Evolutionary conservation across 257 asterid species (phyloP).

Genomic region (Ligustrum vulgare): DNA sequence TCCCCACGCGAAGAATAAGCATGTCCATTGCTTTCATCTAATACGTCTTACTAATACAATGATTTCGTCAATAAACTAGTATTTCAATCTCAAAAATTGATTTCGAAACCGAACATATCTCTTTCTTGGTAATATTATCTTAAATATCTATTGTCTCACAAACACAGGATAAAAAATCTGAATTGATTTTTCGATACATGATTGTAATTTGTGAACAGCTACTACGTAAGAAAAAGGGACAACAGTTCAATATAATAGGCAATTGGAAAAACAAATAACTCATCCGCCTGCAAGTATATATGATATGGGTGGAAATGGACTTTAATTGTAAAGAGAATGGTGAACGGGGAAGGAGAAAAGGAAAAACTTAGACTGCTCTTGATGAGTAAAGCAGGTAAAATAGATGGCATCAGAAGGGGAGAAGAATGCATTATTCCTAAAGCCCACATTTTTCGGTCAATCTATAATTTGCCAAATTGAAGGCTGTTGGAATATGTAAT

Average conservation of each 20-base stretch:
- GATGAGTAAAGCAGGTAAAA: background rate
- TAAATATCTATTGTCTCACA: background rate
- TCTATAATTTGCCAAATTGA: background rate
- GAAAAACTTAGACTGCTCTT: background rate
- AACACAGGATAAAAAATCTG: background rate
- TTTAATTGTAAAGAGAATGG: background rate
- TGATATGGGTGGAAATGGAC: conserved; percentile 6
- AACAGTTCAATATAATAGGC: background rate
- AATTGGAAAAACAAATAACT: background rate
- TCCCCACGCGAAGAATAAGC: background rate
- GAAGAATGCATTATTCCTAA: conserved; percentile 2
- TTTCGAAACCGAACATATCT: background rate
- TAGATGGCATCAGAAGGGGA: background rate
- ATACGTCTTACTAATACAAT: conserved; percentile 11
- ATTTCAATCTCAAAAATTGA: conserved; percentile 10
- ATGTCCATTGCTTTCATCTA: conserved; percentile 17
- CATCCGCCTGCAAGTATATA: conserved; percentile 7
- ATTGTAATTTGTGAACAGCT: conserved; percentile 5
- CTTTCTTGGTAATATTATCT: conserved; percentile 11
- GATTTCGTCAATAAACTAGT: conserved; percentile 16
- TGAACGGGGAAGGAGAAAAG: background rate
- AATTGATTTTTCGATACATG: background rate
- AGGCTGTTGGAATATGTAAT: too few species aligned
- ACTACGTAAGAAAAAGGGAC: background rate
- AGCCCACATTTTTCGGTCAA: background rate